Evolutionary conservation across 1,284 basidiomycete genomes (phyloP), one percentile per base, ranked within the genome.

Genomic region (Takashimella koratensis): DNA sequence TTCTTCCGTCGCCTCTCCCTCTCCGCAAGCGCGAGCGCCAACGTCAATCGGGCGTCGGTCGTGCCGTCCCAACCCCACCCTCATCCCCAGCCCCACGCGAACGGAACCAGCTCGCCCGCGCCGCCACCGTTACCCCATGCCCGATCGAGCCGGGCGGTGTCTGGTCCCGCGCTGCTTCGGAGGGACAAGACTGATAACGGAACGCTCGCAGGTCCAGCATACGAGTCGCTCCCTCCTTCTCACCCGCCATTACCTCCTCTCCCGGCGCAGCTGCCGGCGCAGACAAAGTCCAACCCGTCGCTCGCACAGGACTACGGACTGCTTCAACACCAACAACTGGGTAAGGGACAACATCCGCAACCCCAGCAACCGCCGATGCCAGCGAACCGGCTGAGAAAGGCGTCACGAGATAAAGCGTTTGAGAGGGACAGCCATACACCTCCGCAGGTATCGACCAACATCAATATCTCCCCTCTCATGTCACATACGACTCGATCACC

Each of bases 1-100:
- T 63, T 63, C 46, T 61, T 63, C 47, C 47, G 57, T n/a, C 51
- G 56, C 22, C 54, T 62, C 36, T 59, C 63, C 20, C 36, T 67
- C 26, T 60, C 63, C 36, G 24, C 56, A 8, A 36, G 16, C 16
- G 30, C 30, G 16, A 36, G 30, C 16, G 8, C 30, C 16, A n/a
- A n/a, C n/a, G n/a, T n/a, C n/a, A n/a, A n/a, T n/a, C 30, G 30
- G 16, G 10, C 30, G 10, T 41, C 42, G 52, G 49, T 24, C 43
- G 47, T 24, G 46, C 19, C 22, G 12, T 45, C 36, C 16, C 50
- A n/a, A 23, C 53, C 42, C 19, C 30, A 42, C 8, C 41, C 22
- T 45, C 49, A 26, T 6, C n/a, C 36, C 41, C 27, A 19, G 45
- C 23, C 30, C 44, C 26, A 23, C 47, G 30, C 8, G 16, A 36